Evolutionary conservation across 805 yeast genomes (phyloP).

Genomic region (Cyberlindnera veronae): DNA sequence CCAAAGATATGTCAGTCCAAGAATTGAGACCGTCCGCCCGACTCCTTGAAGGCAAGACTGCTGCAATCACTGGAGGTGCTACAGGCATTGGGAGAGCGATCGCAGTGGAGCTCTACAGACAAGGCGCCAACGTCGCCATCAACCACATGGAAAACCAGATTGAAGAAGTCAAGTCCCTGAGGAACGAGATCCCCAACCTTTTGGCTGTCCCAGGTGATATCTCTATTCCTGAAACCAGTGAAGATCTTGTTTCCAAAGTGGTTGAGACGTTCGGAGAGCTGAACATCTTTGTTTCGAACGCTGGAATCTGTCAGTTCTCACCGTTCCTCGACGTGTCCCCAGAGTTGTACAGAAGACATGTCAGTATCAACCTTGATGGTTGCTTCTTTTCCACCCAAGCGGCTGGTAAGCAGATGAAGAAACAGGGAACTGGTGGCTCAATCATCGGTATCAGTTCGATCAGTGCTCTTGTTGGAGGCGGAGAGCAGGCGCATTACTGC

Average conservation of each 20-base stretch:
- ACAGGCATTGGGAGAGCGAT: conserved; percentile 45
- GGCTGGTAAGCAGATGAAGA: conserved; percentile 42
- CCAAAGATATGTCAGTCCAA: not conserved
- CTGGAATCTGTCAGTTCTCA: conserved; percentile 42
- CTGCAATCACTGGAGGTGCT: conserved; percentile 43
- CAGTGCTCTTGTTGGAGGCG: conserved; percentile 45
- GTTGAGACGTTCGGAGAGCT: conserved; percentile 39
- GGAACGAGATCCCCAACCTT: conserved; percentile 18
- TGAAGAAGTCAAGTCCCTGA: conserved; percentile 17
- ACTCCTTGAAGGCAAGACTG: conserved; percentile 33
- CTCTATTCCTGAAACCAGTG: conserved; percentile 36
- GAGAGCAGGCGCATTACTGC: conserved; percentile 42
- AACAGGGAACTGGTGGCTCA: conserved; percentile 45
- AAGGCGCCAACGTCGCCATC: conserved; percentile 41
- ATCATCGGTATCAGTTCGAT: conserved; percentile 42
- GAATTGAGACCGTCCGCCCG: not conserved
- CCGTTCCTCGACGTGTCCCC: conserved; percentile 40
- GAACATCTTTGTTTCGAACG: conserved; percentile 42
- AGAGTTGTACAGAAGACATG: conserved; percentile 33
- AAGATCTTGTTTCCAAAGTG: conserved; percentile 28
- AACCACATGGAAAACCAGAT: conserved; percentile 30
- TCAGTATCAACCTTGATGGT: conserved; percentile 41
- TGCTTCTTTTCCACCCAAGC: conserved; percentile 43
- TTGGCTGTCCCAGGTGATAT: conserved; percentile 45
- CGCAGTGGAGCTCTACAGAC: conserved; percentile 38